A percentile compares a stretch with the other conserved stretches of the same genome.
Conservation (phyloP, 163 green algal genomes). For the Botryococcus braunii region DNA sequence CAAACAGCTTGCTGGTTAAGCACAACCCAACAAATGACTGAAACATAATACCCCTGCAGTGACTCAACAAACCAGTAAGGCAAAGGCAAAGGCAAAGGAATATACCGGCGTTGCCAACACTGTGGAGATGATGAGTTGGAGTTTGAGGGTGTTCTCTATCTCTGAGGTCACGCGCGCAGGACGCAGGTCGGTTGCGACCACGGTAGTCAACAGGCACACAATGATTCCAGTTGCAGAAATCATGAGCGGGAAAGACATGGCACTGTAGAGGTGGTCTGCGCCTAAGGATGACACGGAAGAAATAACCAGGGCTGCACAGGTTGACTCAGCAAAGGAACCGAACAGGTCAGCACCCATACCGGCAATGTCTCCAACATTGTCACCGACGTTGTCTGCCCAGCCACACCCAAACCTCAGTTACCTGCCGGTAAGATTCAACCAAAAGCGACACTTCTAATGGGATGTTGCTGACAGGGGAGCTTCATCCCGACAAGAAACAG, state of each 20-base stretch:
- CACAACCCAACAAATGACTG: too few relatives aligned
- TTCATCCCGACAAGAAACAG: too few relatives aligned
- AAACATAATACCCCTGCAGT: too few relatives aligned
- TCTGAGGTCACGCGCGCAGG: constrained; percentile 40
- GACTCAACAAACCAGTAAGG: too few relatives aligned
- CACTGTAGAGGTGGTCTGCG: constrained; percentile 56
- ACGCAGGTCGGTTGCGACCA: constrained; percentile 91
- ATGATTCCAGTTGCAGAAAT: constrained; percentile 85
- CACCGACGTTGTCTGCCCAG: constrained; percentile 89
- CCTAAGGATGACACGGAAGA: constrained; percentile 77
- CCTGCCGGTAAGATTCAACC: too few relatives aligned
- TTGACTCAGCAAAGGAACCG: constrained; percentile 92
- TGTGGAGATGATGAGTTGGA: constrained; percentile 93
- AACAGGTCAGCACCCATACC: constrained; percentile 99
- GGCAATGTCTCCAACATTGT: constrained; percentile 99
- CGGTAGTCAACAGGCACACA: constrained; percentile 86
- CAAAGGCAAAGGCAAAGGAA: constrained; percentile 14
- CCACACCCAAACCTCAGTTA: too few relatives aligned
- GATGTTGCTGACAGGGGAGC: too few relatives aligned
- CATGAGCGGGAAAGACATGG: constrained; percentile 89
- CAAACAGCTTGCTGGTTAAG: too few relatives aligned
- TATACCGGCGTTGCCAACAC: constrained; percentile 84
- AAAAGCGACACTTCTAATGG: too few relatives aligned
- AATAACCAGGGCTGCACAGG: constrained; percentile 88
- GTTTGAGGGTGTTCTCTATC: constrained; percentile 94